phyloP scores from a whole-genome alignment of 305 asterid genomes.

The Solanum hybrid region DNA sequence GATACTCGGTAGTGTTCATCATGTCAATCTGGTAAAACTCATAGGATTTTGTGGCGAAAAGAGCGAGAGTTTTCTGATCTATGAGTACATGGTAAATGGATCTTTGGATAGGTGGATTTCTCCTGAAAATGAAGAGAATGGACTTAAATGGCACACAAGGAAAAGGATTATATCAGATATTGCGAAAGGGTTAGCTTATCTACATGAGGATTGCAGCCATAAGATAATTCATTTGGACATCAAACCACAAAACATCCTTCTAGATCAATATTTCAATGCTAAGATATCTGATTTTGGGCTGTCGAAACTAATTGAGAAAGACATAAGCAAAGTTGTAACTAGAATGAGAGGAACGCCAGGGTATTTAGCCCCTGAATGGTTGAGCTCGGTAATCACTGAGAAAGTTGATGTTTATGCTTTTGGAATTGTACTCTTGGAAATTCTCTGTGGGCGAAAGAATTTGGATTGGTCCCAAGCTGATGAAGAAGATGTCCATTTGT shows the following conservation, averaged over 20 bases:
- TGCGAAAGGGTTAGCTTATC: slow-evolving; percentile 15
- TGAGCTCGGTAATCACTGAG: slow-evolving; percentile 3
- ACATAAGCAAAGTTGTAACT: slow-evolving; percentile 3
- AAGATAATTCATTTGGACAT: slow-evolving; percentile 20
- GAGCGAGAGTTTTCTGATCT: neutral
- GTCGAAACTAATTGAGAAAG: slow-evolving; percentile 13
- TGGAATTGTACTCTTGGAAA: slow-evolving; percentile 9
- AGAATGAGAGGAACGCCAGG: slow-evolving; percentile 13
- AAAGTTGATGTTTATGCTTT: slow-evolving; percentile 16
- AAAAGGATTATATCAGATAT: slow-evolving; percentile 5
- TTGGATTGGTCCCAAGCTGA: neutral
- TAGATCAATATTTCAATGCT: slow-evolving; percentile 15
- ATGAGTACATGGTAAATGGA: slow-evolving; percentile 1
- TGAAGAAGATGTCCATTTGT: neutral
- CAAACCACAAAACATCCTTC: slow-evolving; percentile 19
- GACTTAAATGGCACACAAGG: slow-evolving; percentile 5
- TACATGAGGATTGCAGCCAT: slow-evolving; percentile 18
- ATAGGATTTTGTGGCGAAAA: neutral
- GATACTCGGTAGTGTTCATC: neutral
- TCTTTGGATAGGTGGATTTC: slow-evolving; percentile 7
- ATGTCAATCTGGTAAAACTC: neutral
- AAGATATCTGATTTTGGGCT: slow-evolving; percentile 17
- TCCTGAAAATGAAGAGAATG: neutral
- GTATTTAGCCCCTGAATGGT: slow-evolving; percentile 16
- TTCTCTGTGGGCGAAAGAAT: slow-evolving; percentile 10